Percentiles rank a stretch among this genome's conserved stretches.
Conservation (phyloP, 2,329 filamentous ascomycete genomes). For the Immersiporthe knoxdaviesiana region DNA sequence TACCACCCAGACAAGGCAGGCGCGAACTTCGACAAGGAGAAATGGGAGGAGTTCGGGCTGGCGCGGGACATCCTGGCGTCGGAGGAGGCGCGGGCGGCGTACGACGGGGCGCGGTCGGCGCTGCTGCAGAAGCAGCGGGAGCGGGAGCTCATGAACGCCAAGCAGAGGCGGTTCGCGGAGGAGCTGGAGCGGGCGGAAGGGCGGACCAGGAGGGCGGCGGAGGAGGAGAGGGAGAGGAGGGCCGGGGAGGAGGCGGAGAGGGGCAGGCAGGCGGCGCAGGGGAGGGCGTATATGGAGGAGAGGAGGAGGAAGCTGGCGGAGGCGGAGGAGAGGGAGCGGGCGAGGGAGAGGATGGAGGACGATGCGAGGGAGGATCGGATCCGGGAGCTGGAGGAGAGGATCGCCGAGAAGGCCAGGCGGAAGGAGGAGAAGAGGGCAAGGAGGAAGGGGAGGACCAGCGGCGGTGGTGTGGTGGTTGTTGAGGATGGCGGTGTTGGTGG, state of each 20-base stretch:
- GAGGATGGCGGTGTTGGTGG: slow-evolving; percentile 28
- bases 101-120: slow-evolving; percentile 77
- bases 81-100: slow-evolving; percentile 69
- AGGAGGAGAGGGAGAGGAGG: slow-evolving; percentile 31
- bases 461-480: slow-evolving; percentile 13
- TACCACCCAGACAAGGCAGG: slow-evolving; percentile 93
- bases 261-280: slow-evolving; percentile 41
- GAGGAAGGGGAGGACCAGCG: slow-evolving; percentile 44
- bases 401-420: slow-evolving; percentile 44
- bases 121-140: slow-evolving; percentile 70
- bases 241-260: slow-evolving; percentile 37
- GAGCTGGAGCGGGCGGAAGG: slow-evolving; percentile 81
- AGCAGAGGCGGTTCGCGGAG: slow-evolving; percentile 77
- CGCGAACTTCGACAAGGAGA: slow-evolving; percentile 72
- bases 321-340: slow-evolving; percentile 46
- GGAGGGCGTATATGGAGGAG: slow-evolving; percentile 43
- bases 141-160: slow-evolving; percentile 72
- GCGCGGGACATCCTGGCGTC: slow-evolving; percentile 85
- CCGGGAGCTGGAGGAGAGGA: slow-evolving; percentile 48
- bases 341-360: slow-evolving; percentile 38
- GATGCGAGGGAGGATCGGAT: slow-evolving; percentile 41
- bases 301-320: slow-evolving; percentile 46
- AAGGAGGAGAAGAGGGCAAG: slow-evolving; percentile 49
- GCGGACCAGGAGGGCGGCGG: slow-evolving; percentile 63
- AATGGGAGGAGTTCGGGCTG: slow-evolving; percentile 83